Conservation (phyloP, 495 filamentous ascomycete genomes). For the Extremus antarcticus region DNA sequence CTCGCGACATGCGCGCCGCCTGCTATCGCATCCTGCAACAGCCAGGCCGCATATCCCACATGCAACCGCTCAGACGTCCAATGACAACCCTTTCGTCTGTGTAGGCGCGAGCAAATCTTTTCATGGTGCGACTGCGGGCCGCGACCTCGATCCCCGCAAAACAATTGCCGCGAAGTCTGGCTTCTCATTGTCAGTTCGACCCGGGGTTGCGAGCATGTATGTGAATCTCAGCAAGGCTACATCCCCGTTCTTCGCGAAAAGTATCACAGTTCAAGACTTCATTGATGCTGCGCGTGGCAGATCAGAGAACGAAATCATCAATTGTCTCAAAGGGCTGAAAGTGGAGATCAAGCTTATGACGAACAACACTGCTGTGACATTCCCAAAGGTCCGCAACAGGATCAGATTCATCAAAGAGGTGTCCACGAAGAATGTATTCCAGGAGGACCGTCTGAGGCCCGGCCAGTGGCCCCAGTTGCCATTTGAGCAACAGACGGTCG, state of each 20-base stretch:
- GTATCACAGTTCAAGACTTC: background rate
- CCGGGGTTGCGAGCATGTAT: background rate
- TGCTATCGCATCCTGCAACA: background rate
- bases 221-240: slow-evolving; percentile 7
- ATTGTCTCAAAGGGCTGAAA: slow-evolving; percentile 4
- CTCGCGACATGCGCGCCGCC: background rate
- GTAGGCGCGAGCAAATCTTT: slow-evolving; percentile 1
- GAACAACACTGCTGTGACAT: no score
- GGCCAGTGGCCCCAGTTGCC: no score
- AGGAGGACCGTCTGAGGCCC: background rate
- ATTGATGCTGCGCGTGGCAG: background rate
- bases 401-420: background rate
- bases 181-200: slow-evolving; percentile 8
- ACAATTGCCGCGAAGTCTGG: background rate
- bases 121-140: background rate
- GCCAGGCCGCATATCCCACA: no score
- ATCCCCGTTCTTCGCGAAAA: slow-evolving; percentile 5
- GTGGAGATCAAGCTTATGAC: slow-evolving; percentile 8
- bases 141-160: background rate
- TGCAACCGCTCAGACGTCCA: no score
- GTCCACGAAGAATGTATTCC: background rate
- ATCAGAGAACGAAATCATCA: background rate
- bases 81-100: background rate
- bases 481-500: no score
- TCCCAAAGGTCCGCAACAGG: no score